phyloP scores from a whole-genome alignment of 2,329 filamentous ascomycete species.

The Sphaerulina vaccinii region DNA sequence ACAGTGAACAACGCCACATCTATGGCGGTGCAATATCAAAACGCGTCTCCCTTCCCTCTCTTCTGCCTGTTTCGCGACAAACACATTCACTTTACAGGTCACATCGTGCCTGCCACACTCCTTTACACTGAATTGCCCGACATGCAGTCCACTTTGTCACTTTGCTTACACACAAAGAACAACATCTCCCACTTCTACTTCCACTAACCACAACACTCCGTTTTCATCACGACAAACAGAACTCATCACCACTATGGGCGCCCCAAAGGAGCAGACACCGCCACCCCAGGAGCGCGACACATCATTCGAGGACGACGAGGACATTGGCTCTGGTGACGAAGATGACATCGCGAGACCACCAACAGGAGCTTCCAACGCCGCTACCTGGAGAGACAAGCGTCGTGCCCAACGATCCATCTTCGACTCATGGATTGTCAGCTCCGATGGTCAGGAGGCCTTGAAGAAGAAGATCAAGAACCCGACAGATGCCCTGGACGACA shows the following conservation, averaged over 20 bases:
- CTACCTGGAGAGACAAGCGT: slow-evolving; percentile 39
- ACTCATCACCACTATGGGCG: slow-evolving; percentile 12
- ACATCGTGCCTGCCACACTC: too few relatives aligned
- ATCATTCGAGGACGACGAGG: slow-evolving; percentile 10
- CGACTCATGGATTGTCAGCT: slow-evolving; percentile 43
- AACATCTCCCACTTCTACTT: slow-evolving; percentile 7
- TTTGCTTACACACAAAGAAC: background rate
- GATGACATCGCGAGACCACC: slow-evolving; percentile 14
- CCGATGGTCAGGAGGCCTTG: slow-evolving; percentile 45
- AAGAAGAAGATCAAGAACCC: slow-evolving; percentile 38
- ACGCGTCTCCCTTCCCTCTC: background rate
- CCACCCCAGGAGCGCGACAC: background rate
- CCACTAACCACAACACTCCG: slow-evolving; percentile 7
- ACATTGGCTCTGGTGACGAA: slow-evolving; percentile 27
- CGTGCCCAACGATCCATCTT: slow-evolving; percentile 45
- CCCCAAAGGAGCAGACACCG: slow-evolving; percentile 6
- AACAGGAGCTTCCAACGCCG: slow-evolving; percentile 20
- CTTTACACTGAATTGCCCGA: background rate
- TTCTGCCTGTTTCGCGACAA: background rate
- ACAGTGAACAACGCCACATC: too few relatives aligned
- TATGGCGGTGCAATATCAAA: too few relatives aligned
- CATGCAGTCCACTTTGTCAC: background rate
- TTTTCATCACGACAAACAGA: background rate
- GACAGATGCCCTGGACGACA: slow-evolving; percentile 44
- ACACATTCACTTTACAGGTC: too few relatives aligned